Percentiles rank a stretch among this genome's conserved stretches.
Evolutionary conservation across 306 rosid species (phyloP).

Genomic region (Abrus pulchellus): DNA sequence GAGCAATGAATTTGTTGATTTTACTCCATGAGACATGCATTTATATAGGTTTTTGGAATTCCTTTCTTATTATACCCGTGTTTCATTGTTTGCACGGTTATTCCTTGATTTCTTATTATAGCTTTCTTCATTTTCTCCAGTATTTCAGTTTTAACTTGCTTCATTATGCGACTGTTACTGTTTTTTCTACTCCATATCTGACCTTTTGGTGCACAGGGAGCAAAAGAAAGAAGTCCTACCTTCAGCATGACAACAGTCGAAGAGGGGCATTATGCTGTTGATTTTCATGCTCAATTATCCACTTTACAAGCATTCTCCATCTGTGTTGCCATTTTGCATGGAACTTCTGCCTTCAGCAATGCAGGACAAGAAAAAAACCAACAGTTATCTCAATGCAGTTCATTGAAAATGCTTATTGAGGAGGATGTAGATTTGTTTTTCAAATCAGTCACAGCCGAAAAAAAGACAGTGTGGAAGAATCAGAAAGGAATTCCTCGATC

Average conservation of each 20-base stretch:
- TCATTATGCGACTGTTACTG: slow-evolving; percentile 28
- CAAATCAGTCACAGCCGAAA: slow-evolving; percentile 63
- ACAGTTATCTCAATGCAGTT: slow-evolving; percentile 61
- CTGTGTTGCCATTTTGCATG: slow-evolving; percentile 84
- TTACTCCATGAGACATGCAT: slow-evolving; percentile 20
- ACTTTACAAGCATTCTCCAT: slow-evolving; percentile 92
- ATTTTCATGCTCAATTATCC: slow-evolving; percentile 89
- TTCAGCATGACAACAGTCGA: slow-evolving; percentile 72
- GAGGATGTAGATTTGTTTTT: slow-evolving; percentile 71
- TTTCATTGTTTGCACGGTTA: no score
- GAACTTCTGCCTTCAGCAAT: slow-evolving; percentile 59
- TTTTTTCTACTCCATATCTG: slow-evolving; percentile 30
- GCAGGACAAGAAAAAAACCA: slow-evolving; percentile 51
- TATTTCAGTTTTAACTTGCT: not conserved
- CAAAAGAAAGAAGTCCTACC: slow-evolving; percentile 74
- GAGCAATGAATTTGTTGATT: not conserved
- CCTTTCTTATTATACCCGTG: no score
- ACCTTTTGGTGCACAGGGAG: slow-evolving; percentile 65
- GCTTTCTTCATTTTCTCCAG: slow-evolving; percentile 12
- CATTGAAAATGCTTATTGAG: slow-evolving; percentile 79
- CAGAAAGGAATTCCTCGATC: slow-evolving; percentile 68
- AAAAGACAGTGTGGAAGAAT: slow-evolving; percentile 59
- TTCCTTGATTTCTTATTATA: slow-evolving; percentile 13
- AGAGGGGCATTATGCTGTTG: slow-evolving; percentile 84
- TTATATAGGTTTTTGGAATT: not conserved